A percentile compares a stretch with the other conserved stretches of the same genome.
phyloP scores from a whole-genome alignment of 1,139 yeast species.

The Candida glucosophila region DNA sequence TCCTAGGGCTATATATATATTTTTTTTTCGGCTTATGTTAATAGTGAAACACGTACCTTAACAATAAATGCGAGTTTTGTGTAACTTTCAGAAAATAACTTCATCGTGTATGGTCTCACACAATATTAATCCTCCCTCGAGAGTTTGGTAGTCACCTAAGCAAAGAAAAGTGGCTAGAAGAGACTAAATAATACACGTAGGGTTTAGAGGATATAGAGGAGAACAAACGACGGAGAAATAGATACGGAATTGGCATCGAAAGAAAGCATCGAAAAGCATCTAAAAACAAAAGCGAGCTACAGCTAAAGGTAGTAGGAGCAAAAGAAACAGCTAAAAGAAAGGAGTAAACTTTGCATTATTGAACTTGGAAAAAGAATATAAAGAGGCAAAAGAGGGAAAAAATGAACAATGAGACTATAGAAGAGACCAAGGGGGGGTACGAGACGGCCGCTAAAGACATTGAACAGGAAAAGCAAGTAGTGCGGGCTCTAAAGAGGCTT shows the following conservation, averaged over 20 bases:
- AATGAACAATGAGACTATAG: conserved; percentile 2
- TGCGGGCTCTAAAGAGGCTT: conserved; percentile 47
- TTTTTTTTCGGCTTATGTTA: conserved; percentile 2
- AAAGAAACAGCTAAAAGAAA: not conserved
- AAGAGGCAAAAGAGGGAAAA: conserved; percentile 1
- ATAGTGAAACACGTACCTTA: not conserved
- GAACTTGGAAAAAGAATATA: not conserved
- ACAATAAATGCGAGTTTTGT: conserved; percentile 4
- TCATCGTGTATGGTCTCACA: not conserved
- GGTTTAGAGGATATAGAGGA: not conserved
- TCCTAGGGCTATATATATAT: conserved; percentile 26
- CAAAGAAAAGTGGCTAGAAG: not conserved
- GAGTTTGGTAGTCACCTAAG: not conserved
- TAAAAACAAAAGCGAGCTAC: no score
- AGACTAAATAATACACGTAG: not conserved
- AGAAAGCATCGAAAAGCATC: no score
- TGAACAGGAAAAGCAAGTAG: conserved; percentile 51
- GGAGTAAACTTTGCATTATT: not conserved
- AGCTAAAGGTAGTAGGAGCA: no score
- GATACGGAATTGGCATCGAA: no score
- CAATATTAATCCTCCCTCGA: not conserved
- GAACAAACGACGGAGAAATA: no score
- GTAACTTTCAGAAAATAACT: conserved; percentile 2
- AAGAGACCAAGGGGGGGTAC: conserved; percentile 9
- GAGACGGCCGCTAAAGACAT: conserved; percentile 40